phyloP scores from a whole-genome alignment of 116 monocot genomes.

The Trichopus zeylanicus region DNA sequence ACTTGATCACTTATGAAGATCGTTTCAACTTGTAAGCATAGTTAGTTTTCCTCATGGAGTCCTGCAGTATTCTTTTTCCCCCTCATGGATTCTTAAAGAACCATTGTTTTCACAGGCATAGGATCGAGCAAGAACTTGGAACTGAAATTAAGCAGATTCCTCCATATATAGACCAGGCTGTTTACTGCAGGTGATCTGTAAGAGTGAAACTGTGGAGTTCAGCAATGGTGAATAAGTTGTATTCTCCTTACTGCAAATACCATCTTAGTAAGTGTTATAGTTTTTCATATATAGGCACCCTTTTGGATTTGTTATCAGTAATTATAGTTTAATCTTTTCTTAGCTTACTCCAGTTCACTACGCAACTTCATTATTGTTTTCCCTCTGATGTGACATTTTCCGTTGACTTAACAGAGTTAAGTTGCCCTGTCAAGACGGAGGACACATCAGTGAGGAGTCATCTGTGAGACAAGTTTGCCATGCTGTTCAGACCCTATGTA shows the following conservation, averaged over 20 bases:
- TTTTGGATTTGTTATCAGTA: no score
- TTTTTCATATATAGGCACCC: background rate
- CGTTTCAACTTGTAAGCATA: slow-evolving; percentile 24
- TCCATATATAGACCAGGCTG: slow-evolving; percentile 47
- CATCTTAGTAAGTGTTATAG: background rate
- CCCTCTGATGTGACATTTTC: no score
- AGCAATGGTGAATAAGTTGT: slow-evolving; percentile 1
- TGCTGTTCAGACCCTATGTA: no score
- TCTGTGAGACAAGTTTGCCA: no score
- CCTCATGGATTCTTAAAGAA: background rate
- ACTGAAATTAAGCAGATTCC: slow-evolving; percentile 58
- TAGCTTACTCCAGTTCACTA: no score
- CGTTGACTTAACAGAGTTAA: no score
- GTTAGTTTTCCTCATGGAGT: background rate
- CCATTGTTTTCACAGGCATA: slow-evolving; percentile 22
- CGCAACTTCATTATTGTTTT: no score
- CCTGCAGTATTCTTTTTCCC: background rate
- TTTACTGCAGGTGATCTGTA: slow-evolving; percentile 32
- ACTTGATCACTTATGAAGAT: slow-evolving; percentile 25
- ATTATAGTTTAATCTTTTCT: no score
- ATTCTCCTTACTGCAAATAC: slow-evolving; percentile 7
- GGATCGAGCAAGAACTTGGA: slow-evolving; percentile 58
- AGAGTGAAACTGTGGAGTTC: background rate
- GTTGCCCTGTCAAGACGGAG: no score
- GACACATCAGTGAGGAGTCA: no score